Evolutionary conservation across 306 rosid genomes (phyloP).

Genomic region (Prunus campanulata): DNA sequence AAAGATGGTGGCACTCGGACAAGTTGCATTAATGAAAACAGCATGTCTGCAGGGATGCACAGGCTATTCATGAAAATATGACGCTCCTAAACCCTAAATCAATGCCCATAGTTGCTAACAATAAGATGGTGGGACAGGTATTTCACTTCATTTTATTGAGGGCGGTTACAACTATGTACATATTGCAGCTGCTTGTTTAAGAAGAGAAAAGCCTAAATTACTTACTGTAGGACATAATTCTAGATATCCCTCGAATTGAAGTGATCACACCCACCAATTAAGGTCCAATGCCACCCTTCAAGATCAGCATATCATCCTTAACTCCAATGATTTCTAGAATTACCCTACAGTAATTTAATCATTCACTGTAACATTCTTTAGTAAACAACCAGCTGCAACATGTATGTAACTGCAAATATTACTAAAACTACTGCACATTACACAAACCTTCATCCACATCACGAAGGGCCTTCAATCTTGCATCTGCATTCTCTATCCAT

Average conservation of each 20-base stretch:
- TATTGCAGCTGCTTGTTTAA: not conserved
- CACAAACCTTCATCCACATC: constrained; percentile 69
- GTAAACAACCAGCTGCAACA: not conserved
- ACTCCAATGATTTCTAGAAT: not conserved
- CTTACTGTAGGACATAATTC: no score
- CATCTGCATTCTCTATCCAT: constrained; percentile 78
- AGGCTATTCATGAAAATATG: not conserved
- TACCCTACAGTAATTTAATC: not conserved
- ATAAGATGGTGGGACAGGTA: not conserved
- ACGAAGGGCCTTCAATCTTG: constrained; percentile 72
- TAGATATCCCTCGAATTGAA: no score
- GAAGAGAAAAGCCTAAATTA: no score
- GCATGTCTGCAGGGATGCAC: not conserved
- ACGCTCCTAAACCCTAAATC: not conserved
- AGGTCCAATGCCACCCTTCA: no score
- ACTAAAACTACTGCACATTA: not conserved
- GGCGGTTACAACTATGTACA: not conserved
- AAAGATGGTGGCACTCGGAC: not conserved
- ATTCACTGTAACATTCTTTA: not conserved
- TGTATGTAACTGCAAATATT: not conserved
- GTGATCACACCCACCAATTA: no score
- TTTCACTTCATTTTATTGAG: not conserved
- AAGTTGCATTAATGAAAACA: not conserved
- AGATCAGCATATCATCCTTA: no score
- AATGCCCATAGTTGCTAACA: not conserved